These are phyloP conservation scores for Xanthoconium purpureum DNA, from an alignment of 768 basidiomycete species.

Conservation along the genomic window DNA sequence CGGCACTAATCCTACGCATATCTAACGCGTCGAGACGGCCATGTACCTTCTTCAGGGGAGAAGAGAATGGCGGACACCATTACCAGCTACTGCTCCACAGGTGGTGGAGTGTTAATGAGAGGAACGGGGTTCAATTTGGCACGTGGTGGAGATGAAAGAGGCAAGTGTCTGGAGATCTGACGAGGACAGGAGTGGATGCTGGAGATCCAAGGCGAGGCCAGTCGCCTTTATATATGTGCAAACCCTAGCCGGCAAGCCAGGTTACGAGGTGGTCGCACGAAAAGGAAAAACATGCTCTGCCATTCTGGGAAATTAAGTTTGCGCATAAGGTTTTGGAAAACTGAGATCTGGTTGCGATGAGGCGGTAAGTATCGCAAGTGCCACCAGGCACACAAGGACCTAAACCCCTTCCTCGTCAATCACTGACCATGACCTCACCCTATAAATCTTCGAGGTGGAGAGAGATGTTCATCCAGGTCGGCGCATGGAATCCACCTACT, in stretches of 20 bases:
- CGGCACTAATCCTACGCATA: conserved; percentile 6
- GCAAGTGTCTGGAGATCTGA: not conserved
- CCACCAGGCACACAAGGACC: conserved; percentile 20
- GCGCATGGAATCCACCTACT: no score
- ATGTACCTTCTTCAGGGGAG: conserved; percentile 67
- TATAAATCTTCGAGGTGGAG: no score
- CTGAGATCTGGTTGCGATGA: conserved; percentile 17
- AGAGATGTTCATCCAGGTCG: no score
- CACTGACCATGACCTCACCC: no score
- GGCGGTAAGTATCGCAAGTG: conserved; percentile 11
- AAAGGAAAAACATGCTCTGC: not conserved
- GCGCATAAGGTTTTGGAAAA: conserved; percentile 11
- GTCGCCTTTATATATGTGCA: conserved; percentile 15
- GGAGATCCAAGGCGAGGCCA: not conserved
- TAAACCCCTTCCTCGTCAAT: not conserved
- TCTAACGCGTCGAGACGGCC: conserved; percentile 1
- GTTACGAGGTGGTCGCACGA: conserved; percentile 10
- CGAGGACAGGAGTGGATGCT: conserved; percentile 12
- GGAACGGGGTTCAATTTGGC: conserved; percentile 49
- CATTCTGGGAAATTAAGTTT: conserved; percentile 1
- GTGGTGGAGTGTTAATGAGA: conserved; percentile 70
- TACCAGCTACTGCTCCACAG: conserved; percentile 63
- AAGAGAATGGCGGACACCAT: conserved; percentile 74
- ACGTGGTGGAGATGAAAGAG: conserved; percentile 17
- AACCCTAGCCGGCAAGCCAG: conserved; percentile 4